Conservation (phyloP, 176 grass and related monocot species). For the Aegilops speltoides region DNA sequence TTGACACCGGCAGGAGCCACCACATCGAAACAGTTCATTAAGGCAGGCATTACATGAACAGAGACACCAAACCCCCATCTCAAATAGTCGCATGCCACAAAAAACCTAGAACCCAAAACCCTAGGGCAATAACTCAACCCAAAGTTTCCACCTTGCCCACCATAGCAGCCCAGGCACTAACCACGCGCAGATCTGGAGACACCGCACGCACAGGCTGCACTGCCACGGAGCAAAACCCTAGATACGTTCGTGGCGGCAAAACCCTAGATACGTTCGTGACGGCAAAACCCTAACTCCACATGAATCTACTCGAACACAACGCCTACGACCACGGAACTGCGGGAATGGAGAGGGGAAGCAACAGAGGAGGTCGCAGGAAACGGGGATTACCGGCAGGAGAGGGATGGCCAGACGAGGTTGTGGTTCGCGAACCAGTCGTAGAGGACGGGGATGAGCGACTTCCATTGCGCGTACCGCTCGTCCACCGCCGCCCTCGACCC, state of each 20-base stretch:
- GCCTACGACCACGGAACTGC: background rate
- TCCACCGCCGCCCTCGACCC: conserved; percentile 62
- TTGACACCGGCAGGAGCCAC: background rate
- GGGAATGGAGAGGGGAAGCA: background rate
- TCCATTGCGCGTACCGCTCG: conserved; percentile 82
- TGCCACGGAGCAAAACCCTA: conserved; percentile 43
- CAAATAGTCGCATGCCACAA: conserved; percentile 8
- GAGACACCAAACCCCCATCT: background rate
- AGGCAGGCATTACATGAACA: background rate
- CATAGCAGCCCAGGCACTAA: conserved; percentile 7
- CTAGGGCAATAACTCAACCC: conserved; percentile 11
- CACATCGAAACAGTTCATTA: background rate
- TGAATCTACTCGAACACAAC: conserved; percentile 6
- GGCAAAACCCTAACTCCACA: conserved; percentile 30
- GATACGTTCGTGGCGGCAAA: conserved; percentile 15
- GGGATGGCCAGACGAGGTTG: conserved; percentile 92
- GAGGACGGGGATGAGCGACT: conserved; percentile 81
- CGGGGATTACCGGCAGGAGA: conserved; percentile 70
- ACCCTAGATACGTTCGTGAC: conserved; percentile 30
- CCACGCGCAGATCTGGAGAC: conserved; percentile 29
- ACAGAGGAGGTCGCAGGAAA: background rate
- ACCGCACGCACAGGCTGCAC: background rate
- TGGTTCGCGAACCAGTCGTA: conserved; percentile 97
- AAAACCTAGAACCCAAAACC: conserved; percentile 41
- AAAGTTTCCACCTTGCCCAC: background rate